Base-by-base conservation (phyloP, 148 eudicot genomes). In the Rhododendron ferrugineum region DNA sequence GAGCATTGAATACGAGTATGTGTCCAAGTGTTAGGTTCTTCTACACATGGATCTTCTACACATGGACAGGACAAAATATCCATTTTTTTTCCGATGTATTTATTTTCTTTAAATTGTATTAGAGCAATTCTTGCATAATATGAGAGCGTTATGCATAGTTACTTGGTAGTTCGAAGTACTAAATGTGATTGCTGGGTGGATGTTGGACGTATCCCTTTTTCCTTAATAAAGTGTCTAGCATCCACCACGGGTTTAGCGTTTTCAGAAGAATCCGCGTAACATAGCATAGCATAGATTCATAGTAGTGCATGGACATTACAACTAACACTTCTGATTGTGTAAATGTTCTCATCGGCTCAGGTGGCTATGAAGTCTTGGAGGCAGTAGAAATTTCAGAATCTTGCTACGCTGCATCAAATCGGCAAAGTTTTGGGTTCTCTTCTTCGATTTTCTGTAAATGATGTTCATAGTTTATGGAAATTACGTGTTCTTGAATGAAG, bases 351-450 rank as follows among this genome's bases (percentile, higher is more conserved):
- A 46, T 46, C 20, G 30, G 73, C 37, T 60, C 83, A 81, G 83
- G 50, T 37, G 83, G 28, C 47, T 58, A 22, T 58, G 73, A 60
- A 81, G 70, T 56, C 50, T 58, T 58, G 83, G 83, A 28, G 73
- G 73, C 42, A 8, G 40, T 30, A 32, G 42, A 37, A 49, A 1
- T 9, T 28, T 6, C 82, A 15, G 58, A 80, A 49, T 50, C n/a
- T 37, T 3, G 11, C 20, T 18, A 49, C 2, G 36, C 23, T 47
- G 82, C 60, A 22, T 3, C n/a, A 40, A 82, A 62, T 9, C 54
- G 32, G 46, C 23, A 3, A 82, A 26, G 8, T 82, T 36, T 42
- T 14, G 23, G 6, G 30, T 22, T 36, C n/a, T 42, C n/a, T 13
- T 42, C 14, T 64, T 80, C 64, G 8, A 28, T 30, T 80, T 50